Percentiles rank a stretch among this genome's conserved stretches.
These are phyloP conservation scores for Scenedesmus sp. DNA, from an alignment of 163 green algal genomes.

Conservation along the genomic window DNA sequence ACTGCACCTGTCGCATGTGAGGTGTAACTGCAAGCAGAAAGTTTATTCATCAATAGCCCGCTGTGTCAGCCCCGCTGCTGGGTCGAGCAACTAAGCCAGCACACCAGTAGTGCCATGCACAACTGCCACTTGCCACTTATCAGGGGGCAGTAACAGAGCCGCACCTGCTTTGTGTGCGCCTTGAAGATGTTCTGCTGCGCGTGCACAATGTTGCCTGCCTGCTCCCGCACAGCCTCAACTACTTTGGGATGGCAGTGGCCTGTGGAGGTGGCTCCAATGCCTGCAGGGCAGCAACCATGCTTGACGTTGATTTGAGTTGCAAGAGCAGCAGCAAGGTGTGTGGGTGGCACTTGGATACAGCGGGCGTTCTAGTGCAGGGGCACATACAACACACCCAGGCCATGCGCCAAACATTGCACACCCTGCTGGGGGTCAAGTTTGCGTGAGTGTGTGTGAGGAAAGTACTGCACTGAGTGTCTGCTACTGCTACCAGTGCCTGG, in stretches of 20 bases:
- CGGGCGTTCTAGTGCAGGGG: no score
- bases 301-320: background rate
- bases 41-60: background rate
- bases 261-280: slow-evolving; percentile 86
- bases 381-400: no score
- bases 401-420: no score
- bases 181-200: slow-evolving; percentile 91
- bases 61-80: background rate
- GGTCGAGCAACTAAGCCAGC: background rate
- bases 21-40: no score
- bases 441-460: no score
- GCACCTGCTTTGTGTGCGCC: background rate
- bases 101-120: background rate
- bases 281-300: slow-evolving; percentile 48
- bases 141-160: background rate
- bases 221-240: slow-evolving; percentile 79
- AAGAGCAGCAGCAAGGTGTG: background rate
- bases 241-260: slow-evolving; percentile 91
- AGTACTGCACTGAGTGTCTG: no score
- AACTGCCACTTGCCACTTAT: background rate
- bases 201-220: slow-evolving; percentile 82
- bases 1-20: no score
- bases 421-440: no score
- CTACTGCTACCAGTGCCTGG: no score
- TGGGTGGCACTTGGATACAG: background rate